A percentile compares a stretch with the other conserved stretches of the same genome.
phyloP scores from a whole-genome alignment of 495 filamentous ascomycete genomes.

The Aspergillus diversus region DNA sequence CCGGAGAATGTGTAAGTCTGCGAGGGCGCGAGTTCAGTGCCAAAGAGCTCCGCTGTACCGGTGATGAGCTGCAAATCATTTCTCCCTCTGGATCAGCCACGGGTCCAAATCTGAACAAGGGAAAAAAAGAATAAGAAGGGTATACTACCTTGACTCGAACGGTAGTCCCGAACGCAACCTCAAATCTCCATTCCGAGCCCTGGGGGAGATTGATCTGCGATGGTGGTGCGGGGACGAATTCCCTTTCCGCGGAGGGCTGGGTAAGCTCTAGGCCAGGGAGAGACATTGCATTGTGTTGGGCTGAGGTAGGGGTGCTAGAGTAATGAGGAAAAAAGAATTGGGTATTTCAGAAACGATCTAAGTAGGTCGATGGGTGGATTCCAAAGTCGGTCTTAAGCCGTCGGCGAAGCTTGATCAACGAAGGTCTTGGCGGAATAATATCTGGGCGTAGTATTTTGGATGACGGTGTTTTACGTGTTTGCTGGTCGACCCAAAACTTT shows the following conservation, averaged over 20 bases:
- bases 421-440: not conserved
- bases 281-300: slow-evolving; percentile 42
- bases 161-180: slow-evolving; percentile 69
- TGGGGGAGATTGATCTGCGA: slow-evolving; percentile 49
- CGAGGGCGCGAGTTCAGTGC: slow-evolving; percentile 85
- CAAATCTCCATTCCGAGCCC: slow-evolving; percentile 86
- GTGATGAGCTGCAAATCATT: slow-evolving; percentile 58
- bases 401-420: not conserved
- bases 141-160: slow-evolving; percentile 63
- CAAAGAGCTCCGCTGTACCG: slow-evolving; percentile 93
- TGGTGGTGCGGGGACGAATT: slow-evolving; percentile 43
- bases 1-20: slow-evolving; percentile 82
- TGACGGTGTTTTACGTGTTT: slow-evolving; percentile 34
- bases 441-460: not conserved
- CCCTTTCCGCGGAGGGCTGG: slow-evolving; percentile 45
- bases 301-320: not conserved
- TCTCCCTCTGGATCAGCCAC: slow-evolving; percentile 20
- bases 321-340: slow-evolving; percentile 5
- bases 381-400: not conserved
- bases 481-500: slow-evolving; percentile 10
- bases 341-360: not conserved
- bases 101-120: not conserved
- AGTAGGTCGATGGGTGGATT: not conserved
- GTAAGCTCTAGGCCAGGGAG: slow-evolving; percentile 53
- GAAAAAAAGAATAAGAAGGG: not conserved